Conservation (phyloP, 768 basidiomycete genomes). For the Calvatia gigantea region DNA sequence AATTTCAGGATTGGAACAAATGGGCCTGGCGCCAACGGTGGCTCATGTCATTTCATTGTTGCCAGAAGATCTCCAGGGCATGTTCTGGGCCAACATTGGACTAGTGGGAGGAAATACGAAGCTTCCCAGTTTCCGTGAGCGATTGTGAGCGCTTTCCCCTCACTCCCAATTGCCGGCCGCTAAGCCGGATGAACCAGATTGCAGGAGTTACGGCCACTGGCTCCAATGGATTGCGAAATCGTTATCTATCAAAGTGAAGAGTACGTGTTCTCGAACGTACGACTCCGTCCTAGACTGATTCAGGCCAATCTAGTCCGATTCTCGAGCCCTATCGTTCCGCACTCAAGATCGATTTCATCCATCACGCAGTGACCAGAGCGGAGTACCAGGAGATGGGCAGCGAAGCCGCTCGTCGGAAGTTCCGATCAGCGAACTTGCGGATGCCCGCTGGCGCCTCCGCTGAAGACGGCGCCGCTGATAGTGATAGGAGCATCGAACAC, state of each 20-base stretch:
- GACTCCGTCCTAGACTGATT: background rate
- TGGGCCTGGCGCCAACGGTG: slow-evolving; percentile 74
- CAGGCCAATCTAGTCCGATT: background rate
- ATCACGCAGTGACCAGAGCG: slow-evolving; percentile 62
- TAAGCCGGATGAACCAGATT: slow-evolving; percentile 41
- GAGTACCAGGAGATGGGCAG: slow-evolving; percentile 88
- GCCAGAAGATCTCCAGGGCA: slow-evolving; percentile 78
- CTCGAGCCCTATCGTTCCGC: slow-evolving; percentile 24
- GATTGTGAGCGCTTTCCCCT: slow-evolving; percentile 58
- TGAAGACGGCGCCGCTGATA: background rate
- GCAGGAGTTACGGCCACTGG: slow-evolving; percentile 72
- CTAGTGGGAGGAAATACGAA: slow-evolving; percentile 81
- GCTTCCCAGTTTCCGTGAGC: slow-evolving; percentile 66
- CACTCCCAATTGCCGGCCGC: background rate
- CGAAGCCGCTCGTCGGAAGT: slow-evolving; percentile 70
- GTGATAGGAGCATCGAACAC: background rate
- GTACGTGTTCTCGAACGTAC: slow-evolving; percentile 41
- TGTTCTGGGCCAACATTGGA: slow-evolving; percentile 96
- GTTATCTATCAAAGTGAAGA: slow-evolving; percentile 66
- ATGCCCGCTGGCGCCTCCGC: background rate
- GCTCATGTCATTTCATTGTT: slow-evolving; percentile 73
- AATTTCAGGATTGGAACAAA: slow-evolving; percentile 66
- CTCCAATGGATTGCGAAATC: slow-evolving; percentile 80
- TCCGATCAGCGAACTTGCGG: slow-evolving; percentile 25
- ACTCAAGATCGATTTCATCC: slow-evolving; percentile 44